Evolutionary conservation across 1,139 yeast species (phyloP), one percentile per base, ranked within the genome.

Genomic region (Ogataea hybrid): DNA sequence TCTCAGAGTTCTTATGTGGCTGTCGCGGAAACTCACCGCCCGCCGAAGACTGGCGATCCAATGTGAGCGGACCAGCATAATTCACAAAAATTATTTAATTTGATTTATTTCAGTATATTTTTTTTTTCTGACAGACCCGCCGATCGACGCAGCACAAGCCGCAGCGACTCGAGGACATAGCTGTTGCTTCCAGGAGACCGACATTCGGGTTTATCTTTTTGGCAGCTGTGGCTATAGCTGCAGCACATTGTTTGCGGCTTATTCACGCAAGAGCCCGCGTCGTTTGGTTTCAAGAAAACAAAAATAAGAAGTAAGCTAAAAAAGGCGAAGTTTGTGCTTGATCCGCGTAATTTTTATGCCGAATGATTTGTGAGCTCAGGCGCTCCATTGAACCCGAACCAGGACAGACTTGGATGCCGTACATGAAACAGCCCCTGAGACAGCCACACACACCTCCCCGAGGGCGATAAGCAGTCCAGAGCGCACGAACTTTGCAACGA

Each of bases 341-440:
- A 30, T 36, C 39, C 39, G 39, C 39, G 39, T 36, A 36, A 27
- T 35, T 30, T 34, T 33, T 31, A n/a, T 15, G 14, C 32, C 28
- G 15, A 12, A 20, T 10, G 29, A 18, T 23, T 12, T 23, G n/a
- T 5, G 21, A 22, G 10, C 15, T 29, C 21, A 12, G 28, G 16
- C 21, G 15, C 12, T 5, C 18, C 8, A 14, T 28, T 8, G 21
- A 20, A 8, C 9, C 9, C 21, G 21, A 20, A 20, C 21, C 21
- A 20, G 3, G 9, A 3, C 21, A 7, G 9, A 20, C 9, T 20
- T 8, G 9, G 21, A 20, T 9, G 2, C 21, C 21, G 9, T 3
- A 20, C 21, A 20, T 20, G 21, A 7, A 7, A 8, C 21, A 20
- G 21, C 21, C 21, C 2, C 9, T 6, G 9, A 7, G 9, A 7